Evolutionary conservation across 805 yeast genomes (phyloP).

Genomic region (Geotrichum ghanense): DNA sequence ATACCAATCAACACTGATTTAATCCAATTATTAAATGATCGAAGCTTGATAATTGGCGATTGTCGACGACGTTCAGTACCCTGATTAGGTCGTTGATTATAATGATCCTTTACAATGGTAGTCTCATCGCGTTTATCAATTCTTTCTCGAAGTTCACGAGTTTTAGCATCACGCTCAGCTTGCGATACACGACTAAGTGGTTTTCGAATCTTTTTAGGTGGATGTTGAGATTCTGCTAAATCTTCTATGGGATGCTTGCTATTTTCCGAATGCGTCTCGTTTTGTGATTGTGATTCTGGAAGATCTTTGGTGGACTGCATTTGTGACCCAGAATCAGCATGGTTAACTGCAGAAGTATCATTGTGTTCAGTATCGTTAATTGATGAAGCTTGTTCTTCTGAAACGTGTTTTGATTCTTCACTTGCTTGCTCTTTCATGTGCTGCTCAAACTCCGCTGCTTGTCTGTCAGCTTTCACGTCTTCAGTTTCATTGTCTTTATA

Average conservation of each 20-base stretch:
- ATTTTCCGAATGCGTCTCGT: neutral
- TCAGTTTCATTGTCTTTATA: no score
- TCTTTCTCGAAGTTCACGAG: conserved; percentile 8
- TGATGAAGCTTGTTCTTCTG: neutral
- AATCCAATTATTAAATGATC: conserved; percentile 86
- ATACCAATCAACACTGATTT: conserved; percentile 76
- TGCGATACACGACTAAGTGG: conserved; percentile 10
- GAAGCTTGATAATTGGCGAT: conserved; percentile 75
- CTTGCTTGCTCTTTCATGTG: no score
- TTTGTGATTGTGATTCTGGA: neutral
- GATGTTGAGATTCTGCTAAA: neutral
- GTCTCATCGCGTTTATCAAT: conserved; percentile 12
- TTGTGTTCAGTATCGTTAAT: neutral
- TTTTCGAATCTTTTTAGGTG: conserved; percentile 12
- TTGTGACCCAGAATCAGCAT: no score
- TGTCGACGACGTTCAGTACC: conserved; percentile 49
- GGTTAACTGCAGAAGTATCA: neutral
- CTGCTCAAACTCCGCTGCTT: no score
- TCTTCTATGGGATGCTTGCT: neutral
- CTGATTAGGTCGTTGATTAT: conserved; percentile 70
- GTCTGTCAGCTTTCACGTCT: no score
- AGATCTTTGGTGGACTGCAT: no score
- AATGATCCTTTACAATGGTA: conserved; percentile 62
- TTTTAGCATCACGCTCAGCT: conserved; percentile 10
- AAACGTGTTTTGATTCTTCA: neutral